Conservation (phyloP, 139 green algal genomes). For the Protoeuglena noctilucae region DNA sequence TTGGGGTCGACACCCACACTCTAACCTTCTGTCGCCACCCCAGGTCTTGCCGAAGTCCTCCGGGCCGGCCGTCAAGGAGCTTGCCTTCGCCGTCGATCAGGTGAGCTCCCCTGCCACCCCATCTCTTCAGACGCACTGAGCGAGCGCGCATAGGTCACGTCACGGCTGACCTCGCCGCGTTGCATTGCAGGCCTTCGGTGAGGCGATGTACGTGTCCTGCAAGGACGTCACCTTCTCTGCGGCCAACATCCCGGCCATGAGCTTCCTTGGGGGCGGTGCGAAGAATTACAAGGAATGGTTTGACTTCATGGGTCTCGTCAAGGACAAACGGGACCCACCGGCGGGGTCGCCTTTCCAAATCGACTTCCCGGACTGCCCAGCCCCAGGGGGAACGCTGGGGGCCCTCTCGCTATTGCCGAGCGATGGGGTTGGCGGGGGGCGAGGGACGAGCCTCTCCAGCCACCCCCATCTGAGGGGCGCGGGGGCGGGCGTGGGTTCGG, state of each 20-base stretch:
- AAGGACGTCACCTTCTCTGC: constrained; percentile 66
- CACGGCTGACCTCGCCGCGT: too few relatives aligned
- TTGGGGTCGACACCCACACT: too few relatives aligned
- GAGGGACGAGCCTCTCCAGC: too few relatives aligned
- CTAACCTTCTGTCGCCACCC: too few relatives aligned
- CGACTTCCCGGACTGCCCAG: constrained; percentile 42
- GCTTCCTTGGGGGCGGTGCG: constrained; percentile 63
- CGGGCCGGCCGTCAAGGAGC: constrained; percentile 9
- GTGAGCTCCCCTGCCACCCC: too few relatives aligned
- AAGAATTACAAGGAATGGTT: constrained; percentile 49
- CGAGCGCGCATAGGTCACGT: too few relatives aligned
- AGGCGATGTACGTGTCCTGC: constrained; percentile 56
- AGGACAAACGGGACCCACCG: constrained; percentile 42
- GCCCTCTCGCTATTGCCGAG: too few relatives aligned
- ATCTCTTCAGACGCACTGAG: too few relatives aligned
- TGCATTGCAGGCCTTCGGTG: constrained; percentile 26
- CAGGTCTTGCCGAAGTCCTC: too few relatives aligned
- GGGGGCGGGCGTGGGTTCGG: neutral
- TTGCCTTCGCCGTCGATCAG: constrained; percentile 44
- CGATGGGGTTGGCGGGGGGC: too few relatives aligned
- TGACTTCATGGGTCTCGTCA: constrained; percentile 60
- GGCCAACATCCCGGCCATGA: constrained; percentile 67
- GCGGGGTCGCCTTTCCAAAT: constrained; percentile 33
- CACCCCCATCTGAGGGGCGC: constrained; percentile 17
- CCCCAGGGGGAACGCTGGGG: too few relatives aligned